Base-by-base conservation (phyloP, 1,284 basidiomycete species). In the Ganoderma lucidum region DNA sequence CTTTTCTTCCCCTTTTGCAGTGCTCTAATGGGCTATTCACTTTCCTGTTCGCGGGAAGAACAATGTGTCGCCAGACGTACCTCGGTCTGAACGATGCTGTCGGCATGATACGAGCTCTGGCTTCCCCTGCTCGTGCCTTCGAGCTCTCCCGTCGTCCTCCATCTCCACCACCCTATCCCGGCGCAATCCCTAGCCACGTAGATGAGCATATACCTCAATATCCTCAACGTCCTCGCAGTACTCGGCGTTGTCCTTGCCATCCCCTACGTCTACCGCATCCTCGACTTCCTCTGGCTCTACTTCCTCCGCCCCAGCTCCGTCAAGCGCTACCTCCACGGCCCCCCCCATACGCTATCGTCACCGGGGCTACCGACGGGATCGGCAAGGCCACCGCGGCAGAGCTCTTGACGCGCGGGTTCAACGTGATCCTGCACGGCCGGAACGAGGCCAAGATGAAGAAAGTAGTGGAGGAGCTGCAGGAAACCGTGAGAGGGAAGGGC, bases 331-430 rank as follows among this genome's bases (percentile, higher is more conserved):
- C 72, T 77, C 9, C 76, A 78, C 53, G 76, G 76, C 9, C 39
- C 62, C 2, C 70, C 15, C 70, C 79, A 0, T 79, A 77, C 67
- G 79, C 78, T 0, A 64, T 80, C 53, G 67, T 80, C 48, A 80
- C 78, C 0, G 79, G 78, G 2, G 78, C 79, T 1, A 73, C 78
- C 17, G 79, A 80, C 67, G 78, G 79, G 23, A 80, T 80, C 17
- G 78, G 78, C 42, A 77, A 76, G 64, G 73, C 73, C 3, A 51
- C 73, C 12, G 77, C 77, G 12, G 69, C 70, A 3, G 76, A 78
- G 73, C 74, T 80, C 28, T 77, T 78, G 64, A 64, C 62, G 37
- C 71, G 35, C 35, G 35, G 35, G 8, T 35, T 35, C 35, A 35
- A 35, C 35, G 35, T 35, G 35, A 35, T 35, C 35, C 35, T 35